Evolutionary conservation across 257 asterid genomes (phyloP).

Genomic region (Ilex asprella): DNA sequence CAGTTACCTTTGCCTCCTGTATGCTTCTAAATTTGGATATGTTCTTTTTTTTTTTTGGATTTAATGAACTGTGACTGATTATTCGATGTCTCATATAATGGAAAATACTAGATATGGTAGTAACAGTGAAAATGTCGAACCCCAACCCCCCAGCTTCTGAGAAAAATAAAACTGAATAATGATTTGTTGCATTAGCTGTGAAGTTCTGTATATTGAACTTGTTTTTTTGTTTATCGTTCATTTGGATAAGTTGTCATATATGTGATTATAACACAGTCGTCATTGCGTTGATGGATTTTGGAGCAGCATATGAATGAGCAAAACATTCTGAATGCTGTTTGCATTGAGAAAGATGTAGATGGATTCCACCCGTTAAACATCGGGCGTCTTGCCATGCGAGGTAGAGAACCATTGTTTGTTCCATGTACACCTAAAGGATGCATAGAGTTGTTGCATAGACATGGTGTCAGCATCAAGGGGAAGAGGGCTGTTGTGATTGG

Average conservation of each 20-base stretch:
- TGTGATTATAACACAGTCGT: conserved; percentile 4
- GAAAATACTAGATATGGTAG: too few relatives aligned
- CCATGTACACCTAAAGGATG: conserved; percentile 98
- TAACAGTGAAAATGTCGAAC: too few relatives aligned
- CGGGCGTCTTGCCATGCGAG: conserved; percentile 92
- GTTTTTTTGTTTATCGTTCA: neutral
- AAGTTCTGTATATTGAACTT: too few relatives aligned
- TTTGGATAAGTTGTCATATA: neutral
- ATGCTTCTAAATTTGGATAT: conserved; percentile 20
- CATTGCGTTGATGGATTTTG: conserved; percentile 11
- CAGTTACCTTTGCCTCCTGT: conserved; percentile 96
- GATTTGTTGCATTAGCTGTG: too few relatives aligned
- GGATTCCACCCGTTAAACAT: conserved; percentile 91
- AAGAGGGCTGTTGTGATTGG: conserved; percentile 86
- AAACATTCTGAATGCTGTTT: conserved; percentile 69
- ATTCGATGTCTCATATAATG: too few relatives aligned
- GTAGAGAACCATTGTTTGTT: conserved; percentile 79
- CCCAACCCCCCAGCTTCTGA: too few relatives aligned
- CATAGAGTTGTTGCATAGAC: conserved; percentile 77
- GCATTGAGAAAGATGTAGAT: conserved; percentile 89
- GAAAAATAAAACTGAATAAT: too few relatives aligned
- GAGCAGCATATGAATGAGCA: conserved; percentile 81
- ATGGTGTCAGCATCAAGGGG: conserved; percentile 68
- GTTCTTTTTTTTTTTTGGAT: neutral
- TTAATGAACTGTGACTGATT: too few relatives aligned